Evolutionary conservation across 2,329 filamentous ascomycete genomes (phyloP).

Genomic region (Aspergillus ibericus): DNA sequence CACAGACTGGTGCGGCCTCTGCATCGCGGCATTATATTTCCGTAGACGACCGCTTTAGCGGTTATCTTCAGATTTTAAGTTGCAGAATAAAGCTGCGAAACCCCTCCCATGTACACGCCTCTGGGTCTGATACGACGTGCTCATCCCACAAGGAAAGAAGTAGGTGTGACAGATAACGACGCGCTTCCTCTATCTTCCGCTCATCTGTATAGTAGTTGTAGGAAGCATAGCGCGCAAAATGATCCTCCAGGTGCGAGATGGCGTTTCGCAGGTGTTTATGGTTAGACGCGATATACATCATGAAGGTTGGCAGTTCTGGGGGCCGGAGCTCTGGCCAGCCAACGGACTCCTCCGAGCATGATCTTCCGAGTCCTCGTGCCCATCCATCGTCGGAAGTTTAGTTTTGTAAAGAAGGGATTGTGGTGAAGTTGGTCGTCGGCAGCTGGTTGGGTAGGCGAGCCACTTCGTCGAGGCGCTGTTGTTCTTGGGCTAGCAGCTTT

Average conservation of each 20-base stretch:
- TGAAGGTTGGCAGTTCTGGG: too few species aligned
- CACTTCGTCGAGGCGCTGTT: not conserved
- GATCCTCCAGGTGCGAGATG: not conserved
- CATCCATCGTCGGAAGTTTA: not conserved
- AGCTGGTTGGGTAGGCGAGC: not conserved
- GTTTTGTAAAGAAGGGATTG: not conserved
- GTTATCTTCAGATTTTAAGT: not conserved
- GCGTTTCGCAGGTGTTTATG: not conserved
- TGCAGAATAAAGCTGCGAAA: not conserved
- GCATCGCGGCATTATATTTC: too few species aligned
- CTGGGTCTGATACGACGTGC: not conserved
- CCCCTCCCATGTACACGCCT: not conserved
- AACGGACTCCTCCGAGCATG: not conserved
- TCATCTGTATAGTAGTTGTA: not conserved
- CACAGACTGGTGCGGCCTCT: not conserved
- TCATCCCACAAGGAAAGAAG: not conserved
- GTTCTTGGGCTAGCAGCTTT: not conserved
- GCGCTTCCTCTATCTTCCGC: not conserved
- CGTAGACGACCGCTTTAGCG: too few species aligned
- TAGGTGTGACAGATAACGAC: not conserved
- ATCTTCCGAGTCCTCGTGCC: not conserved
- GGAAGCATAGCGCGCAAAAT: not conserved
- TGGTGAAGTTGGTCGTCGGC: not conserved
- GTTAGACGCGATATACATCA: not conserved
- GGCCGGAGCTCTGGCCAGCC: too few species aligned